A percentile compares a stretch with the other conserved stretches of the same genome.
These are phyloP conservation scores for Coemansia sp. DNA, from an alignment of 192 early-diverging fungal species.

Conservation along the genomic window DNA sequence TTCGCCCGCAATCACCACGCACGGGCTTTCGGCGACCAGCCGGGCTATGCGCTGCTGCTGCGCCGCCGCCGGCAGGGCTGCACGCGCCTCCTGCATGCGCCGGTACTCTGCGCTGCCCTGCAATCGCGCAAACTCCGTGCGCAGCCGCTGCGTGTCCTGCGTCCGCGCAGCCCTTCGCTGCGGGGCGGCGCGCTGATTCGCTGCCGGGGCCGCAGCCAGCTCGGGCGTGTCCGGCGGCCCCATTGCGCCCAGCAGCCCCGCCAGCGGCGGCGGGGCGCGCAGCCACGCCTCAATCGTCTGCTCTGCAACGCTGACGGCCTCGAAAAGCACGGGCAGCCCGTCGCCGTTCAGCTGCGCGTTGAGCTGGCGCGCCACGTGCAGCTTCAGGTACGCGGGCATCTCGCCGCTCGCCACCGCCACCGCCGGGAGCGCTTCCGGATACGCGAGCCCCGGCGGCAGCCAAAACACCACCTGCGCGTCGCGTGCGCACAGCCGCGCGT, in stretches of 20 bases:
- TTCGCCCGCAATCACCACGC: slow-evolving; percentile 40
- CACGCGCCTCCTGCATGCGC: slow-evolving; percentile 24
- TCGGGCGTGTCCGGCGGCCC: slow-evolving; percentile 31
- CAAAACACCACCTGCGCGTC: slow-evolving; percentile 61
- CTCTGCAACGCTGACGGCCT: slow-evolving; percentile 59
- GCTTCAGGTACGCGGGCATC: slow-evolving; percentile 70
- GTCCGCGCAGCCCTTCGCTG: slow-evolving; percentile 8
- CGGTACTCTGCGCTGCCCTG: slow-evolving; percentile 8
- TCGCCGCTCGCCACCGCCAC: slow-evolving; percentile 63
- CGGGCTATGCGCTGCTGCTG: not conserved
- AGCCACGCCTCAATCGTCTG: slow-evolving; percentile 44
- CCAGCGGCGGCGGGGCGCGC: slow-evolving; percentile 25
- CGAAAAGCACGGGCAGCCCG: slow-evolving; percentile 56
- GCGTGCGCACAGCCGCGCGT: not conserved
- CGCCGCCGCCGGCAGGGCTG: slow-evolving; percentile 17
- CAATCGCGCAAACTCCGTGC: slow-evolving; percentile 13
- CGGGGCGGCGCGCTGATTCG: too few relatives aligned
- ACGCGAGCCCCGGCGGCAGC: slow-evolving; percentile 57
- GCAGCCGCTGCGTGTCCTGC: slow-evolving; percentile 8
- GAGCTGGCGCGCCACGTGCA: slow-evolving; percentile 56
- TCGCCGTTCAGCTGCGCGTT: slow-evolving; percentile 14
- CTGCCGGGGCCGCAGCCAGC: not conserved
- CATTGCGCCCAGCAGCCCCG: slow-evolving; percentile 34
- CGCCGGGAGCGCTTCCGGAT: slow-evolving; percentile 63
- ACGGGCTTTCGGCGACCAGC: slow-evolving; percentile 7